Evolutionary conservation across 305 asterid genomes (phyloP).

Genomic region (Vinca major): DNA sequence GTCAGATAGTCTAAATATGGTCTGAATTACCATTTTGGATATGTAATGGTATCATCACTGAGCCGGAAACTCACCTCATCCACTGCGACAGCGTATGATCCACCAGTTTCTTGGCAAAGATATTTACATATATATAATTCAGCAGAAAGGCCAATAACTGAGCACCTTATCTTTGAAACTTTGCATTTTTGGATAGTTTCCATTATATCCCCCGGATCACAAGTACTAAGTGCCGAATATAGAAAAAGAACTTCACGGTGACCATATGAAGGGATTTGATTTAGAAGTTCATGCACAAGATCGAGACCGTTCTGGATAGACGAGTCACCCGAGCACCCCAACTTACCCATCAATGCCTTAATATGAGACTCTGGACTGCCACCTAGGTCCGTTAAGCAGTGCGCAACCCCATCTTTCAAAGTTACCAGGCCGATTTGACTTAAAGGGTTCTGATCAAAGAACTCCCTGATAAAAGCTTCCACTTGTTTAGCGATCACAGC

Average conservation of each 20-base stretch:
- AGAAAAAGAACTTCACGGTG: slow-evolving; percentile 86
- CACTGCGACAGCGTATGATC: slow-evolving; percentile 63
- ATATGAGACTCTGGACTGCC: slow-evolving; percentile 96
- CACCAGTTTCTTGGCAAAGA: slow-evolving; percentile 92
- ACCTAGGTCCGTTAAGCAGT: slow-evolving; percentile 79
- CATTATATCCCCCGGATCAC: slow-evolving; percentile 82
- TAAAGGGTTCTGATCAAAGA: slow-evolving; percentile 84
- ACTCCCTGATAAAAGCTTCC: slow-evolving; percentile 86
- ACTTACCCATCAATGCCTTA: slow-evolving; percentile 82
- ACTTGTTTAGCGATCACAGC: slow-evolving; percentile 74
- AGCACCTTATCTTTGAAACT: slow-evolving; percentile 71
- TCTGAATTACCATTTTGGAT: not conserved
- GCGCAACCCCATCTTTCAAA: slow-evolving; percentile 79
- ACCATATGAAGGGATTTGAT: slow-evolving; percentile 83
- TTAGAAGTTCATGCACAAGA: slow-evolving; percentile 65
- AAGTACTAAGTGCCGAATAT: slow-evolving; percentile 83
- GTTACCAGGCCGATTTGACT: slow-evolving; percentile 77
- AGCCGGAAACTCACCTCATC: slow-evolving; percentile 66
- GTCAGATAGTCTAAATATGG: slow-evolving; percentile 10
- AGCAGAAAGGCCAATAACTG: slow-evolving; percentile 82
- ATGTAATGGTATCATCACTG: not conserved
- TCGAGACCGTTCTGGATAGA: slow-evolving; percentile 90
- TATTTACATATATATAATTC: slow-evolving; percentile 85
- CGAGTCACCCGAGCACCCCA: slow-evolving; percentile 83
- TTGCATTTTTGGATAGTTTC: slow-evolving; percentile 83